Evolutionary conservation across 1,139 yeast species (phyloP).

Genomic region (Saccharomyces hybrid): DNA sequence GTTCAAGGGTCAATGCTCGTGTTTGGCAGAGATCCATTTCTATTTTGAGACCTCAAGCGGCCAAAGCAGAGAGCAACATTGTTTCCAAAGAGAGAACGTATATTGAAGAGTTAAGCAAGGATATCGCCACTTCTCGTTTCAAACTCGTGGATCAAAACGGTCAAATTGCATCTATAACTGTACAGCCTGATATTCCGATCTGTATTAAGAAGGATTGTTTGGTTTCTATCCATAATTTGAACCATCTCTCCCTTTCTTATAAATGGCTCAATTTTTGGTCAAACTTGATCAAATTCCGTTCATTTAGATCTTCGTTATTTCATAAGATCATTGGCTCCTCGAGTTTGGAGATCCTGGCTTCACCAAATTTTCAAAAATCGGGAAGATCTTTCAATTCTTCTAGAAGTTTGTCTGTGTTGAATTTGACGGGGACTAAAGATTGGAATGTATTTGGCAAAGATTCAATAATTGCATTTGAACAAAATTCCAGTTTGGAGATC

Average conservation of each 20-base stretch:
- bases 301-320: constrained; percentile 15
- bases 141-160: constrained; percentile 18
- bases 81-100: not conserved
- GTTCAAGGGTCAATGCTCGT: not conserved
- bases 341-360: constrained; percentile 17
- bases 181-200: constrained; percentile 21
- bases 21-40: not conserved
- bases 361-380: constrained; percentile 13
- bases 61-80: not conserved
- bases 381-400: constrained; percentile 8
- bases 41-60: not conserved
- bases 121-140: constrained; percentile 8
- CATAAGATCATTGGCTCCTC: constrained; percentile 18
- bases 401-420: constrained; percentile 25
- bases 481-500: constrained; percentile 24
- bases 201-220: constrained; percentile 20
- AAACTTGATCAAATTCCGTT: constrained; percentile 14
- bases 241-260: constrained; percentile 13
- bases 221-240: constrained; percentile 14
- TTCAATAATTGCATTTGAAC: constrained; percentile 26
- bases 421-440: constrained; percentile 27
- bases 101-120: constrained; percentile 2
- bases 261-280: constrained; percentile 22
- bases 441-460: constrained; percentile 30
- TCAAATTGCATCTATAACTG: constrained; percentile 15